These are phyloP conservation scores for Nakaseomyces glabratus DNA, from an alignment of 1,139 yeast species.

Conservation along the genomic window DNA sequence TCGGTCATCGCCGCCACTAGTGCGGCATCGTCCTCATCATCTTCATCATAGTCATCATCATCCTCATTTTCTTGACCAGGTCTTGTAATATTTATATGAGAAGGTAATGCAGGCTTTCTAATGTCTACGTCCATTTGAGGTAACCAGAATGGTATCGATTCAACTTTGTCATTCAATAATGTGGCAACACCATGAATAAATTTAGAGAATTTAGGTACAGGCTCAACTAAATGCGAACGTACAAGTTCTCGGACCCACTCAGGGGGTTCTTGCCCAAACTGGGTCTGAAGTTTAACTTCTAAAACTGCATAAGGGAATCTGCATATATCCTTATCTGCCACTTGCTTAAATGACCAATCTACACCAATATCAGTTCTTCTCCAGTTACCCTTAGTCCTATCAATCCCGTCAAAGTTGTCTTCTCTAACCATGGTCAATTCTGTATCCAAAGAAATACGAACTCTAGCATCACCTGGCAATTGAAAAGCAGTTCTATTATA, in stretches of 20 bases:
- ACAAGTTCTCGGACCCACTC: slow-evolving; percentile 92
- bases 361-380: slow-evolving; percentile 97
- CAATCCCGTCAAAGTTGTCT: slow-evolving; percentile 88
- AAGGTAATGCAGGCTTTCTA: slow-evolving; percentile 71
- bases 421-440: slow-evolving; percentile 94
- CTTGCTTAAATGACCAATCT: slow-evolving; percentile 85
- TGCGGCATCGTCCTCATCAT: slow-evolving; percentile 32
- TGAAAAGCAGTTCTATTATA: slow-evolving; percentile 98
- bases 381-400: slow-evolving; percentile 91
- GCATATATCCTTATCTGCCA: slow-evolving; percentile 75
- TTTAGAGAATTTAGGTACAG: slow-evolving; percentile 95
- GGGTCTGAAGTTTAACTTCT: slow-evolving; percentile 95
- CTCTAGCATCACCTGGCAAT: slow-evolving; percentile 97
- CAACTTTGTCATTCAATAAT: slow-evolving; percentile 70
- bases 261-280: slow-evolving; percentile 97
- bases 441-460: slow-evolving; percentile 93
- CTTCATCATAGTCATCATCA: slow-evolving; percentile 36
- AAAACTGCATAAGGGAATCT: slow-evolving; percentile 95
- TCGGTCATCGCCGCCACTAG: slow-evolving; percentile 23
- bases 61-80: slow-evolving; percentile 30
- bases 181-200: slow-evolving; percentile 94
- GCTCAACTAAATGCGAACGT: slow-evolving; percentile 87
- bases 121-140: slow-evolving; percentile 98
- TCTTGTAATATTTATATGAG: slow-evolving; percentile 31
- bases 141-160: slow-evolving; percentile 88